Percentiles rank a stretch among this genome's conserved stretches.
These are phyloP conservation scores for Sarocladiaceae sp. DNA, from an alignment of 2,329 filamentous ascomycete species.

Conservation along the genomic window DNA sequence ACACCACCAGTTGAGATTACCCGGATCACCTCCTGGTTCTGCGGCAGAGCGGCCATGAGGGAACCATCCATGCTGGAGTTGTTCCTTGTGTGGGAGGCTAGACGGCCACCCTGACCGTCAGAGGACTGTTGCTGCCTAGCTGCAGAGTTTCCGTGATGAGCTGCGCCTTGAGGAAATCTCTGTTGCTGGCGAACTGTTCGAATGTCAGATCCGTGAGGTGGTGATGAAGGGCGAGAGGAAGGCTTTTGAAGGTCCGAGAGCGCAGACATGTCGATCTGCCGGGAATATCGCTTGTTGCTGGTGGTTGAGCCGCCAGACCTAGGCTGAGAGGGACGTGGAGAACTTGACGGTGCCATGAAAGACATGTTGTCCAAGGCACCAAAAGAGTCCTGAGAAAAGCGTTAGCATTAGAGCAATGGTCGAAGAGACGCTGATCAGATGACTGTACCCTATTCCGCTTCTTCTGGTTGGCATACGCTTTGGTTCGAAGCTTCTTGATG, in stretches of 20 bases:
- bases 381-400: slow-evolving; percentile 63
- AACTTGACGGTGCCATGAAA: slow-evolving; percentile 29
- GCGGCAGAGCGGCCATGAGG: slow-evolving; percentile 77
- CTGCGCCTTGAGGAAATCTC: slow-evolving; percentile 51
- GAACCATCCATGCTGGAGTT: slow-evolving; percentile 81
- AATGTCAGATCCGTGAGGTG: slow-evolving; percentile 43
- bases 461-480: slow-evolving; percentile 68
- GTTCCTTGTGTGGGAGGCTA: slow-evolving; percentile 68
- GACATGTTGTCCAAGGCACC: slow-evolving; percentile 65
- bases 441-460: slow-evolving; percentile 74
- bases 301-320: slow-evolving; percentile 29
- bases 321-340: slow-evolving; percentile 46
- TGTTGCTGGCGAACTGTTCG: slow-evolving; percentile 41
- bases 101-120: slow-evolving; percentile 56
- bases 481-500: slow-evolving; percentile 76
- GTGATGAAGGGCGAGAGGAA: slow-evolving; percentile 13
- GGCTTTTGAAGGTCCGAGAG: slow-evolving; percentile 23
- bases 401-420: slow-evolving; percentile 2
- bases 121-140: slow-evolving; percentile 54
- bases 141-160: slow-evolving; percentile 29
- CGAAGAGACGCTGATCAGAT: not conserved
- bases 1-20: slow-evolving; percentile 89
- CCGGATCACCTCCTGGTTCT: slow-evolving; percentile 81
- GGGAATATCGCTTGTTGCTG: slow-evolving; percentile 62
- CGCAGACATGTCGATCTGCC: slow-evolving; percentile 47